Base-by-base conservation (phyloP, 305 asterid species). In the Withania somnifera region DNA sequence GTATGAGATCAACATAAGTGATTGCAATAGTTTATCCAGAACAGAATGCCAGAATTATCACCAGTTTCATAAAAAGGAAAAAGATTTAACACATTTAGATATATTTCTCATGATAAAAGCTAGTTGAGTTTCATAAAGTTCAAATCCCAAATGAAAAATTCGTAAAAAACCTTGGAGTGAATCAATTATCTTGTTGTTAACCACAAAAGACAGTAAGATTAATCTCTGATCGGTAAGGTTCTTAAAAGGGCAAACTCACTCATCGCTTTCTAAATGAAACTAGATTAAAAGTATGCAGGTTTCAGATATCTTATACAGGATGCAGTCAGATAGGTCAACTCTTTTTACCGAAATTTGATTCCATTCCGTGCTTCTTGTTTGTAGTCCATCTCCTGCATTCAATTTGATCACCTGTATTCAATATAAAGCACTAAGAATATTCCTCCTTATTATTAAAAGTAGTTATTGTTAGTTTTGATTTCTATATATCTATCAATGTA, bases 301-400 rank as follows among this genome's bases (percentile, higher is more conserved):
- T 51, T 80, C 17, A 9, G 83, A 32, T 47, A 15, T 47, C 66
- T 50, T 47, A 81, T 81, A 56, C 40, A 66, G 63, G 47, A 50
- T 0, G 9, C 19, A 50, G 60, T 51, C 63, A 75, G 28, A 67
- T 22, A 66, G 77, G 57, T 66, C 14, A 50, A 81, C 11, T 51
- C 50, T 64, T 66, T 42, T 81, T 91, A 94, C 99, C 93, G 91
- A 88, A 95, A 95, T 90, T 86, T 94, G 80, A 88, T 81, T 89
- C 98, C 99, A 88, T 94, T 95, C 75, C 85, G 86, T 84, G 99
- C 99, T 92, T 95, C 99, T 79, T 76, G 88, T 71, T 80, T 88
- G 90, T 95, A 95, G 89, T 94, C 93, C 98, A 95, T 95, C 98
- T 95, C 98, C 99, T 95, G 99, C 99, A 95, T 95, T 93, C 91